Evolutionary conservation across 192 early-diverging fungal species (phyloP).

Genomic region (Linnemannia hyalina): DNA sequence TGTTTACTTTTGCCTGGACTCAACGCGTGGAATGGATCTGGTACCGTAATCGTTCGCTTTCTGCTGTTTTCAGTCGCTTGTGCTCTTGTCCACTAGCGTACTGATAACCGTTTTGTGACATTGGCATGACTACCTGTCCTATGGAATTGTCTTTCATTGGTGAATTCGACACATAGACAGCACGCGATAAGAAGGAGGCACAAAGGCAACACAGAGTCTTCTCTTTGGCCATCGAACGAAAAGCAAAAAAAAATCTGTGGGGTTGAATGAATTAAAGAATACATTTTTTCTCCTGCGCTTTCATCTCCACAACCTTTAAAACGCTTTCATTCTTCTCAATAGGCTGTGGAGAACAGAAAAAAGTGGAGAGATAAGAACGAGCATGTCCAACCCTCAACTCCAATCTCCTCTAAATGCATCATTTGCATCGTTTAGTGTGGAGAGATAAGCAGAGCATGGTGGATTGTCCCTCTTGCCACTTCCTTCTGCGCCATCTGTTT

Average conservation of each 20-base stretch:
- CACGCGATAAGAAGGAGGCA: slow-evolving; percentile 11
- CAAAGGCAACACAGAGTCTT: neutral
- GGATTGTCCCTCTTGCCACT: no score
- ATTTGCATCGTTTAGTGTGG: no score
- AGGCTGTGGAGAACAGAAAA: no score
- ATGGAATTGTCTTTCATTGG: slow-evolving; percentile 23
- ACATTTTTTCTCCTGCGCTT: neutral
- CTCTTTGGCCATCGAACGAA: slow-evolving; percentile 6
- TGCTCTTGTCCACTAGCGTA: slow-evolving; percentile 15
- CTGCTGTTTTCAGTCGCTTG: slow-evolving; percentile 13
- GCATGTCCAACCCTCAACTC: no score
- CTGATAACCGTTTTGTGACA: slow-evolving; percentile 8
- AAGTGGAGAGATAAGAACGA: no score
- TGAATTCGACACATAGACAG: slow-evolving; percentile 11
- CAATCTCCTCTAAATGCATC: no score
- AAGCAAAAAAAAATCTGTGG: slow-evolving; percentile 7
- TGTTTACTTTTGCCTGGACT: slow-evolving; percentile 9
- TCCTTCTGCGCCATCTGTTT: no score
- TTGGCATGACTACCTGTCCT: slow-evolving; percentile 11
- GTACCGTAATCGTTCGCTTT: neutral
- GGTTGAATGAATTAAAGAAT: neutral
- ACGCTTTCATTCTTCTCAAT: slow-evolving; percentile 1
- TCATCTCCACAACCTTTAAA: slow-evolving; percentile 9
- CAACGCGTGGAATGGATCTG: slow-evolving; percentile 6
- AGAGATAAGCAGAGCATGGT: no score